Evolutionary conservation across 352 stramenopile species (phyloP).

Genomic region (Thraustochytrium striatum): DNA sequence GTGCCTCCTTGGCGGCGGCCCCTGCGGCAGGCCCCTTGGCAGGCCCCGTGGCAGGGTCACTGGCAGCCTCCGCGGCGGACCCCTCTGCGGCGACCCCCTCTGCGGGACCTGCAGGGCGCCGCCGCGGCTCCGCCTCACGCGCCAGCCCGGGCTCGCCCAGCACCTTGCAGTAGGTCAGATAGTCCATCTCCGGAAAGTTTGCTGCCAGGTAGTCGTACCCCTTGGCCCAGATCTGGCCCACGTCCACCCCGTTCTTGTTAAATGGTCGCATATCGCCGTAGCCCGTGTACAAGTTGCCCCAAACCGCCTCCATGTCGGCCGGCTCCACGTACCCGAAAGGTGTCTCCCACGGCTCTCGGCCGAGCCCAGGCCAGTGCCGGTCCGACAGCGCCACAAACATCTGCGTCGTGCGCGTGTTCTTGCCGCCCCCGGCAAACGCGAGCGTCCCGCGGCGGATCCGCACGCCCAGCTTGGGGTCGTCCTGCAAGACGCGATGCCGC

Average conservation of each 20-base stretch:
- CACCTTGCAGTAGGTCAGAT: background rate
- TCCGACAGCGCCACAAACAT: slow-evolving; percentile 70
- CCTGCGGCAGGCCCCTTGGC: background rate
- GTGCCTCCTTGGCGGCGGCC: background rate
- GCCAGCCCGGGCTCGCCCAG: background rate
- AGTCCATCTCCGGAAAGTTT: slow-evolving; percentile 48
- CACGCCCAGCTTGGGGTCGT: slow-evolving; percentile 59
- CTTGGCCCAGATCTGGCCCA: slow-evolving; percentile 50
- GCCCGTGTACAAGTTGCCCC: background rate
- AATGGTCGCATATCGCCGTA: slow-evolving; percentile 51
- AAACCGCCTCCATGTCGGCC: background rate
- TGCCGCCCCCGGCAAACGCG: slow-evolving; percentile 68
- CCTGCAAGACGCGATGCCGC: slow-evolving; percentile 50
- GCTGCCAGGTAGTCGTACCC: slow-evolving; percentile 49
- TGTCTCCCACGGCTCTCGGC: slow-evolving; percentile 29
- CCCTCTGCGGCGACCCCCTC: background rate
- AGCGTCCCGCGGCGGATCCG: slow-evolving; percentile 68
- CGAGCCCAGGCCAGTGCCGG: background rate
- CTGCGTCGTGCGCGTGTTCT: slow-evolving; percentile 67
- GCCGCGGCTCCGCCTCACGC: background rate
- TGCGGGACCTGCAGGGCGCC: background rate
- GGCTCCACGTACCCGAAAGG: slow-evolving; percentile 16
- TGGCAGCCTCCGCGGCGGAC: background rate
- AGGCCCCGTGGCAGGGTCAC: background rate
- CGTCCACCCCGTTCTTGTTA: slow-evolving; percentile 40